Evolutionary conservation across 2,329 filamentous ascomycete species (phyloP).

Genomic region (Cladophialophora bantiana): DNA sequence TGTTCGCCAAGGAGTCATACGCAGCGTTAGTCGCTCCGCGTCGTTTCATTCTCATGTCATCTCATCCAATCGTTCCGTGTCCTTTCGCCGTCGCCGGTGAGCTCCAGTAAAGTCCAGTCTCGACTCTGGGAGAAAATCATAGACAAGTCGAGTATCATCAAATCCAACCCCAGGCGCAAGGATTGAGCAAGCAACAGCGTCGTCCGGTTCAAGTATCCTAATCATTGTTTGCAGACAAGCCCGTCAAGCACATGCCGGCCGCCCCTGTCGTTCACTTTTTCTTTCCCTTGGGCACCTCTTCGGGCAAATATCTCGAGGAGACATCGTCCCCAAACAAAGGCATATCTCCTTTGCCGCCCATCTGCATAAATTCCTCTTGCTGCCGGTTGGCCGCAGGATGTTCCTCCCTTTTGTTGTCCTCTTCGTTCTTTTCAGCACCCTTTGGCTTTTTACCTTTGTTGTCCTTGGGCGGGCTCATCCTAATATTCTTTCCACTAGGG

Average conservation of each 20-base stretch:
- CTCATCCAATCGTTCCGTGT: background rate
- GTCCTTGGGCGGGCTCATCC: slow-evolving; percentile 34
- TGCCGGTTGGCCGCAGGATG: slow-evolving; percentile 72
- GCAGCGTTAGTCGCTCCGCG: background rate
- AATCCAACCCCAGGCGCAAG: background rate
- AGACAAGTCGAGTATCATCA: background rate
- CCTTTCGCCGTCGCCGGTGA: background rate
- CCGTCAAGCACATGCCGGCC: background rate
- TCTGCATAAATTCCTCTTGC: slow-evolving; percentile 77
- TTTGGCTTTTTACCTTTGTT: slow-evolving; percentile 25
- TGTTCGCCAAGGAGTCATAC: too few relatives aligned
- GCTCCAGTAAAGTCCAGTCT: background rate
- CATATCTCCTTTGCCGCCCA: slow-evolving; percentile 87
- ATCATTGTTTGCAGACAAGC: background rate
- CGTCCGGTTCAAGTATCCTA: background rate
- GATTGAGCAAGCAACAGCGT: background rate
- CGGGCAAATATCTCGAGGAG: slow-evolving; percentile 48
- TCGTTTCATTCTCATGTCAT: background rate
- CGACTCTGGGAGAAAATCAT: background rate
- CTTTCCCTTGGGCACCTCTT: slow-evolving; percentile 33
- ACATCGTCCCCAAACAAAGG: slow-evolving; percentile 73
- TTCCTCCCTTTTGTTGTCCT: slow-evolving; percentile 57
- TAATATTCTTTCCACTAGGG: slow-evolving; percentile 54
- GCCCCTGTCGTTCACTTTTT: slow-evolving; percentile 14
- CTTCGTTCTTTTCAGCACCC: slow-evolving; percentile 29